Percentiles rank a stretch among this genome's conserved stretches.
Conservation (phyloP, 2,329 filamentous ascomycete species). For the Zymoseptoria brevis region DNA sequence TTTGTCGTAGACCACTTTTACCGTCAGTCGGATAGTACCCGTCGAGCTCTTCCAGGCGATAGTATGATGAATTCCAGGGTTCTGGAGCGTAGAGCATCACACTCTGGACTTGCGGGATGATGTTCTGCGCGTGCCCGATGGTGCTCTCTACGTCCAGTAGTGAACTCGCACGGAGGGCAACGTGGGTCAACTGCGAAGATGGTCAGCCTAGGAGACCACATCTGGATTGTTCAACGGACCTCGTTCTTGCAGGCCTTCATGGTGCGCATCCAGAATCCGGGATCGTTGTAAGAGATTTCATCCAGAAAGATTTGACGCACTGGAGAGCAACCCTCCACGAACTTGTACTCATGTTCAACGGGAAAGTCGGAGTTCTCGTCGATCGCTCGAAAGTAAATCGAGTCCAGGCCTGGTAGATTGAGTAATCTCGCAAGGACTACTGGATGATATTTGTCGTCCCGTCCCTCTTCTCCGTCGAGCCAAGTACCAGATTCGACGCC, state of each 20-base stretch:
- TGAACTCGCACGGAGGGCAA: not conserved
- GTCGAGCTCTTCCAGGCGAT: not conserved
- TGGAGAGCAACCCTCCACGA: not conserved
- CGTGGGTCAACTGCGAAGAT: not conserved
- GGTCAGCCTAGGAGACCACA: not conserved
- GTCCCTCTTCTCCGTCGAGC: not conserved
- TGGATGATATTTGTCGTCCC: not conserved
- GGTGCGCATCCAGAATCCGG: not conserved
- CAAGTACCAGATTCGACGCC: not conserved
- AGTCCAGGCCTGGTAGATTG: not conserved
- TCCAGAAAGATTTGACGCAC: not conserved
- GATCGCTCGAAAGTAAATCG: not conserved
- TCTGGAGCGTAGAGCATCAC: not conserved
- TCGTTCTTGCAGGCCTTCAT: not conserved
- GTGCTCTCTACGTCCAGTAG: not conserved
- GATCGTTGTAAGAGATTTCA: not conserved
- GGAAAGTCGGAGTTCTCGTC: not conserved
- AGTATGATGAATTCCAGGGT: not conserved
- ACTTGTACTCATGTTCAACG: not conserved
- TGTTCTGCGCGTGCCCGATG: not conserved
- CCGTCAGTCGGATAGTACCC: not conserved
- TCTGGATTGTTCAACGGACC: not conserved
- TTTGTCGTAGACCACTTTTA: not conserved
- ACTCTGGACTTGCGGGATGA: not conserved
- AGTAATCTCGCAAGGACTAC: not conserved